Conservation (phyloP, 768 basidiomycete genomes). For the Mycena maculata region DNA sequence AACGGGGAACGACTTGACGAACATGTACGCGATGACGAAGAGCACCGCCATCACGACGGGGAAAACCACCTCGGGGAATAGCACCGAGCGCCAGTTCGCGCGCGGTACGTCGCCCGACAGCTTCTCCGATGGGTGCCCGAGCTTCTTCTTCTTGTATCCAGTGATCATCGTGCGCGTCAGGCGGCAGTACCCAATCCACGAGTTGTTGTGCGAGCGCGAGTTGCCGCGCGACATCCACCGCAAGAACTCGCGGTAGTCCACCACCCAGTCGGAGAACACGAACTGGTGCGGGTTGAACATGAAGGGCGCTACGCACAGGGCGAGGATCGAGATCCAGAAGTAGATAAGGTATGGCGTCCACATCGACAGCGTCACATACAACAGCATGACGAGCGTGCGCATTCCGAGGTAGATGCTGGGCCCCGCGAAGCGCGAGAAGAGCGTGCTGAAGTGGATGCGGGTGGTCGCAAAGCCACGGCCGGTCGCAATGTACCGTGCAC, state of each 20-base stretch:
- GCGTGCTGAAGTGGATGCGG: slow-evolving; percentile 92
- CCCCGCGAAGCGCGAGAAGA: slow-evolving; percentile 99
- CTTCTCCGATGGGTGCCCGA: slow-evolving; percentile 98
- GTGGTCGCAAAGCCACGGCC: slow-evolving; percentile 99
- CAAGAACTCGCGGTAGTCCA: slow-evolving; percentile 96
- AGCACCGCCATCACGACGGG: slow-evolving; percentile 86
- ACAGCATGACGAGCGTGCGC: slow-evolving; percentile 90
- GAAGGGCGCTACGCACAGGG: slow-evolving; percentile 96
- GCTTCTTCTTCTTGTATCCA: slow-evolving; percentile 97
- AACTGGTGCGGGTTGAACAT: slow-evolving; percentile 99
- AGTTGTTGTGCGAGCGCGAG: slow-evolving; percentile 96
- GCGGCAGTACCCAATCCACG: slow-evolving; percentile 99
- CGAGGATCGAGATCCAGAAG: slow-evolving; percentile 96
- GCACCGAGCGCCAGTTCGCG: slow-evolving; percentile 90
- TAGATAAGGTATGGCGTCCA: slow-evolving; percentile 96
- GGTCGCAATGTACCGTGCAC: slow-evolving; percentile 98
- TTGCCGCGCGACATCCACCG: slow-evolving; percentile 99
- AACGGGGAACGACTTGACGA: slow-evolving; percentile 88
- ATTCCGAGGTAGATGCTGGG: slow-evolving; percentile 98
- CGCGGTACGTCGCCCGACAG: slow-evolving; percentile 96
- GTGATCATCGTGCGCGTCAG: slow-evolving; percentile 98
- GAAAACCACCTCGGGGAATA: slow-evolving; percentile 89
- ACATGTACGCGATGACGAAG: slow-evolving; percentile 91
- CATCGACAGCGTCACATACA: slow-evolving; percentile 92
- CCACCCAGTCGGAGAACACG: slow-evolving; percentile 95